phyloP scores from a whole-genome alignment of 768 basidiomycete species.

The Tricholoma hemisulphureum region DNA sequence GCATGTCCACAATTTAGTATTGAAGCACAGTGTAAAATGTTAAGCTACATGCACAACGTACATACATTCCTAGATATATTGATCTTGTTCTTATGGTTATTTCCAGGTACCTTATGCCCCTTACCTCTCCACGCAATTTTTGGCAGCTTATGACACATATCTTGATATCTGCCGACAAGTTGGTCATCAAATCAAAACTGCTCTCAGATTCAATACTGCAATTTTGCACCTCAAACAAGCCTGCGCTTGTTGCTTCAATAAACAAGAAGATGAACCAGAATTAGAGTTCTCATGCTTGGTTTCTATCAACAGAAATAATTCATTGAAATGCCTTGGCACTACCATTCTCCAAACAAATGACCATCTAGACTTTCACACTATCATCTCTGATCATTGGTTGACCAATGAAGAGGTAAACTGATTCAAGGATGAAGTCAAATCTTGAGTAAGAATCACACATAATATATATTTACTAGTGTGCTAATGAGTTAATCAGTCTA shows the following conservation, averaged over 20 bases:
- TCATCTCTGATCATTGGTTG: not conserved
- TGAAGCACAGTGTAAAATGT: constrained; percentile 7
- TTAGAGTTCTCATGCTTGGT: not conserved
- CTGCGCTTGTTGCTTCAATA: not conserved
- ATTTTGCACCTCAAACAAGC: not conserved
- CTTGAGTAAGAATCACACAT: not conserved
- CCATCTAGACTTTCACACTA: not conserved
- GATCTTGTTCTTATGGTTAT: not conserved
- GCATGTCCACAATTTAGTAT: constrained; percentile 10
- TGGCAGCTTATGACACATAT: not conserved
- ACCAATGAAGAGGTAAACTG: not conserved
- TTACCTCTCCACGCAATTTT: not conserved
- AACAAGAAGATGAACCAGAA: not conserved
- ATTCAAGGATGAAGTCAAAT: constrained; percentile 1
- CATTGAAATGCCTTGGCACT: not conserved
- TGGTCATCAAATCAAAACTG: too few relatives aligned
- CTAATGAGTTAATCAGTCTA: not conserved
- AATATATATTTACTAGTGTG: not conserved
- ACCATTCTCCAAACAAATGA: too few relatives aligned
- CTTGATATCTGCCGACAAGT: constrained; percentile 2
- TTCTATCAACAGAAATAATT: not conserved
- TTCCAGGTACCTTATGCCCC: not conserved
- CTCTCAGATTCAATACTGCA: not conserved
- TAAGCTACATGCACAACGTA: constrained; percentile 14
- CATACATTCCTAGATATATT: not conserved